These are phyloP conservation scores for Paramyrothecium roridum DNA, from an alignment of 2,329 filamentous ascomycete species.

Conservation along the genomic window DNA sequence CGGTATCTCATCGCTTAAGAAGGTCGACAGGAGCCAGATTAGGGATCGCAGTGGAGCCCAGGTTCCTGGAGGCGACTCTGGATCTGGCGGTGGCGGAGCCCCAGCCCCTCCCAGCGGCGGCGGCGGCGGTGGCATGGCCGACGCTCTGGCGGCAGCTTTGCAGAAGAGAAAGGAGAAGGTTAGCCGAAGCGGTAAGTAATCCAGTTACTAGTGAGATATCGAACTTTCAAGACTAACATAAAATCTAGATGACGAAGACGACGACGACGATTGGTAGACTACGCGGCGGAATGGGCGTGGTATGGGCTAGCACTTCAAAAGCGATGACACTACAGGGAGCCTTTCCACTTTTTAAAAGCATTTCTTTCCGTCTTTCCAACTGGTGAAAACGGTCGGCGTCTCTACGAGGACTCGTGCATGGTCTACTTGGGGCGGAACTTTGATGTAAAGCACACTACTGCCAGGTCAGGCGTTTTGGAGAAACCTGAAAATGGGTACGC, in stretches of 20 bases:
- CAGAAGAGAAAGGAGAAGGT: constrained; percentile 90
- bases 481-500: not conserved
- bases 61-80: constrained; percentile 46
- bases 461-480: not conserved
- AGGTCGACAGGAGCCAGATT: constrained; percentile 69
- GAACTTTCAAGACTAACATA: constrained; percentile 7
- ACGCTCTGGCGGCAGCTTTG: constrained; percentile 74
- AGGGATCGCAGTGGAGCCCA: constrained; percentile 66
- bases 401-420: too few relatives aligned
- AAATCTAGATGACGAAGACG: constrained; percentile 66
- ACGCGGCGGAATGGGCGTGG: not conserved
- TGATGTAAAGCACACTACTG: too few relatives aligned
- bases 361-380: not conserved
- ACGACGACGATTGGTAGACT: constrained; percentile 69
- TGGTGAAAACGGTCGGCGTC: too few relatives aligned
- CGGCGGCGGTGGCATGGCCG: constrained; percentile 69
- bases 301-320: constrained; percentile 6
- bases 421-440: too few relatives aligned
- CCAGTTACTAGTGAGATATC: not conserved
- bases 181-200: constrained; percentile 84
- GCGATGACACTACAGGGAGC: constrained; percentile 4
- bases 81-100: constrained; percentile 49
- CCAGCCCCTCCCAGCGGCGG: constrained; percentile 49
- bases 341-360: constrained; percentile 2
- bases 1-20: constrained; percentile 68